Conservation (phyloP, 2,329 filamentous ascomycete genomes). For the Cercospora zeina region DNA sequence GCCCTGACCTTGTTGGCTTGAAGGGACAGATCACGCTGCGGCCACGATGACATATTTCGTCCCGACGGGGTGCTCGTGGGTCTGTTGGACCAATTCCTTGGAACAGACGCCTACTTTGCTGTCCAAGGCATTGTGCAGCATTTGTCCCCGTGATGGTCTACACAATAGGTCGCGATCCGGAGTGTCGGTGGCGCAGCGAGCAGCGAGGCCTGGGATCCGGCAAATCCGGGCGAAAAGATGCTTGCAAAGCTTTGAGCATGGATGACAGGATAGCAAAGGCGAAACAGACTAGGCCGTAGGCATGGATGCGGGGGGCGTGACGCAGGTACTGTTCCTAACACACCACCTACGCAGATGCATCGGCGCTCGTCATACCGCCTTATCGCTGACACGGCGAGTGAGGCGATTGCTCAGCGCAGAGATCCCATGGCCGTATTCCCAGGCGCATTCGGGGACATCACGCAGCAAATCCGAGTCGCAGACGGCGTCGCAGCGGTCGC, state of each 20-base stretch:
- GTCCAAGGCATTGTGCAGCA: not conserved
- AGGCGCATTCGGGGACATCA: not conserved
- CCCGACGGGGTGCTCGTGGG: not conserved
- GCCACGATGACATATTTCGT: not conserved
- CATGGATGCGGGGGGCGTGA: not conserved
- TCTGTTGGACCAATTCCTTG: not conserved
- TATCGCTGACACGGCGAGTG: slow-evolving; percentile 6
- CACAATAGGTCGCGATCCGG: not conserved
- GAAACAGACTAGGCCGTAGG: not conserved
- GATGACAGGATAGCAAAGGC: slow-evolving; percentile 5
- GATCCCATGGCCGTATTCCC: not conserved
- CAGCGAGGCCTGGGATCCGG: slow-evolving; percentile 7
- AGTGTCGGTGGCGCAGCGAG: not conserved
- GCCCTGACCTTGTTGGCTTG: not conserved
- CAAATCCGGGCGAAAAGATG: slow-evolving; percentile 4
- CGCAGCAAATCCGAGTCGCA: not conserved
- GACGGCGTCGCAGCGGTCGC: not conserved
- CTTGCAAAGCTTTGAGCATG: slow-evolving; percentile 16
- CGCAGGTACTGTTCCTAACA: slow-evolving; percentile 9
- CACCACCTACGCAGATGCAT: slow-evolving; percentile 7
- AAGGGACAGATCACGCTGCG: not conserved
- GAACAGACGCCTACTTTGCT: not conserved
- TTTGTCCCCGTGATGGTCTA: not conserved
- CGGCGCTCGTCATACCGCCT: slow-evolving; percentile 5
- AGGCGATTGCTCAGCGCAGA: slow-evolving; percentile 7